Percentiles rank a stretch among this genome's conserved stretches.
Conservation (phyloP, 108 stramenopile species). For the Fistulifera pelliculosa region DNA sequence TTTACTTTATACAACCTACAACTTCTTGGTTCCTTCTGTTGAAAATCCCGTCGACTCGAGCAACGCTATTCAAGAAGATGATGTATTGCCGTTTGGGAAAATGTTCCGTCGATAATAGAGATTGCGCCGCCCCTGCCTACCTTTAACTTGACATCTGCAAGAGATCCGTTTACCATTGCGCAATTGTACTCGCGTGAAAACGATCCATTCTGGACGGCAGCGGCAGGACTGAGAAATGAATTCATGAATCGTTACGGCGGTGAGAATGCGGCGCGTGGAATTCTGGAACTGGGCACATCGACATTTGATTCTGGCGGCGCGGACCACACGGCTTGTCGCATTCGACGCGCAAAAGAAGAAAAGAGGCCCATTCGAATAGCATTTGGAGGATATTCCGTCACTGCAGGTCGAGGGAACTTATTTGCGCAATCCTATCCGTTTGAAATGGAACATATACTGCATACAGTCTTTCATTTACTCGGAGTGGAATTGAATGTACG, state of each 20-base stretch:
- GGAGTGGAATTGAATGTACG: conserved; percentile 38
- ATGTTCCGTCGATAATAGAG: neutral
- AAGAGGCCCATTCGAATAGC: conserved; percentile 40
- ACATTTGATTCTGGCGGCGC: conserved; percentile 24
- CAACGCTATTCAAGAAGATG: conserved; percentile 5
- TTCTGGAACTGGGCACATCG: conserved; percentile 44
- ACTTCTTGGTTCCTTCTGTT: neutral
- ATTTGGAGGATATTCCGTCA: conserved; percentile 81
- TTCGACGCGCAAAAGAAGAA: conserved; percentile 24
- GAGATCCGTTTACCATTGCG: conserved; percentile 8
- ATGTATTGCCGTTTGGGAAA: neutral
- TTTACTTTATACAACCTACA: conserved; percentile 2
- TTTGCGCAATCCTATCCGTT: conserved; percentile 74
- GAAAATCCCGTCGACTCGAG: neutral
- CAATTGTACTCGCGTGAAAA: conserved; percentile 6
- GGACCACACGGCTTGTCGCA: conserved; percentile 34
- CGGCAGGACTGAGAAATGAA: conserved; percentile 16
- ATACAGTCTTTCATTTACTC: conserved; percentile 25
- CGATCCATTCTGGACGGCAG: conserved; percentile 28
- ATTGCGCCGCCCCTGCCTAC: neutral
- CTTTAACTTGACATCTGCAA: neutral
- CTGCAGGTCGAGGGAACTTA: conserved; percentile 76
- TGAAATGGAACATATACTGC: conserved; percentile 43
- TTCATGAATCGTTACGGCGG: conserved; percentile 50
- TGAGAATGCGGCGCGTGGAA: conserved; percentile 42